These are phyloP conservation scores for Amaranthus cruentus DNA, from an alignment of 148 eudicot genomes.

Conservation along the genomic window DNA sequence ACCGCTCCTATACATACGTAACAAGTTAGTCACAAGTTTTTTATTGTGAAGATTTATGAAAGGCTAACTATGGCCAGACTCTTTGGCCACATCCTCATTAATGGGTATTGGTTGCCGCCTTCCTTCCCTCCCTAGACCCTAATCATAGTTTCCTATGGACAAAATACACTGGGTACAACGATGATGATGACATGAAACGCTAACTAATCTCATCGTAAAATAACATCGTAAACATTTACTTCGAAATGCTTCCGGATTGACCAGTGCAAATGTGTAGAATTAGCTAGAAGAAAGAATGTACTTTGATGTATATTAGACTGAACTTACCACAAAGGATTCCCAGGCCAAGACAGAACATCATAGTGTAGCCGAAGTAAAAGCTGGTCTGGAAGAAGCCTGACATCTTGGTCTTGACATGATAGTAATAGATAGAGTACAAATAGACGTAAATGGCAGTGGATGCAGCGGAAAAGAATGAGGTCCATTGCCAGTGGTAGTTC, in stretches of 20 bases:
- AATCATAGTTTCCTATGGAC: no score
- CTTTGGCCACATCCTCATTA: no score
- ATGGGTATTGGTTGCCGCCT: no score
- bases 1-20: conserved; percentile 38
- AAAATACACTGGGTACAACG: no score
- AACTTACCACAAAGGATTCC: conserved; percentile 83
- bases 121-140: no score
- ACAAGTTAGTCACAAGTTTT: neutral
- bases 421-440: conserved; percentile 86
- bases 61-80: neutral
- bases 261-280: neutral
- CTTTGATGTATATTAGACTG: conserved; percentile 3
- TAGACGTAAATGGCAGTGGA: conserved; percentile 85
- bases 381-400: conserved; percentile 98
- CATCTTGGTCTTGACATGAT: conserved; percentile 87
- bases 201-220: neutral
- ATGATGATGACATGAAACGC: no score
- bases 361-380: conserved; percentile 86
- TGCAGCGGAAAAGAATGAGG: conserved; percentile 87
- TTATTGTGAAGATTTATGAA: neutral
- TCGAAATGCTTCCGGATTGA: neutral
- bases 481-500: conserved; percentile 98
- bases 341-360: conserved; percentile 85
- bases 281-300: neutral
- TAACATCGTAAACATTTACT: neutral